phyloP scores from a whole-genome alignment of 225 moss, liverwort and hornwort species.

The Thuidium tamariscinum region DNA sequence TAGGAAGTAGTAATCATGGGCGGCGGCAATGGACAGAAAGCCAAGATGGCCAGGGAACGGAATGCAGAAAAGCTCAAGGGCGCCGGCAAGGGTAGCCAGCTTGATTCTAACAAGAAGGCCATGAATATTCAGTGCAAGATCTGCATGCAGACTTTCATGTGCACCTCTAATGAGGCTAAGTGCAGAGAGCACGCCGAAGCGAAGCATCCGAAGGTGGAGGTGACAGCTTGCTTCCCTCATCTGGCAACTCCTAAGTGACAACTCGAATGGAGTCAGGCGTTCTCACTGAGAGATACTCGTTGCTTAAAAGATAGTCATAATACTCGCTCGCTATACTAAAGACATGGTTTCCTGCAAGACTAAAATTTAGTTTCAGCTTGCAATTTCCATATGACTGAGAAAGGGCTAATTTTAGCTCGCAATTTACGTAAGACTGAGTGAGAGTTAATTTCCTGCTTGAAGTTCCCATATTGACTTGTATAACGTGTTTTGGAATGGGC shows the following conservation, averaged over 20 bases:
- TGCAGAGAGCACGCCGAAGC: constrained; percentile 99
- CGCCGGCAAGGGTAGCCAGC: constrained; percentile 74
- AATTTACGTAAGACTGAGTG: constrained; percentile 27
- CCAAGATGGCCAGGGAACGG: constrained; percentile 98
- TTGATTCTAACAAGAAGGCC: constrained; percentile 97
- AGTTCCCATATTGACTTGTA: constrained; percentile 25
- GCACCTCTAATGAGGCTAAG: constrained; percentile 97
- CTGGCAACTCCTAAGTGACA: constrained; percentile 12
- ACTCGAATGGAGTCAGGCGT: not conserved
- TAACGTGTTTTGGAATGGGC: constrained; percentile 29
- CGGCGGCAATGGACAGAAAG: constrained; percentile 98
- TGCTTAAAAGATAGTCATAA: constrained; percentile 30
- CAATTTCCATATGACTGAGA: constrained; percentile 26
- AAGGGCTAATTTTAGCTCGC: constrained; percentile 23
- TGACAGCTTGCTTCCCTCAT: constrained; percentile 82
- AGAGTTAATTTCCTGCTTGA: constrained; percentile 19
- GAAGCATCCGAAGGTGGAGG: constrained; percentile 83
- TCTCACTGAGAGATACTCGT: not conserved
- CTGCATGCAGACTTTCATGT: constrained; percentile 99
- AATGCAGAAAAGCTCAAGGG: constrained; percentile 83
- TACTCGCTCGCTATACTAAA: constrained; percentile 12
- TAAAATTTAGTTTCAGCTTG: constrained; percentile 15
- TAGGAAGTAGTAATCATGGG: constrained; percentile 54
- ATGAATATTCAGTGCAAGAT: constrained; percentile 99
- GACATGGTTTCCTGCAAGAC: constrained; percentile 16